Base-by-base conservation (phyloP, 106 monocot species). In the Dendrobium chrysotoxum region DNA sequence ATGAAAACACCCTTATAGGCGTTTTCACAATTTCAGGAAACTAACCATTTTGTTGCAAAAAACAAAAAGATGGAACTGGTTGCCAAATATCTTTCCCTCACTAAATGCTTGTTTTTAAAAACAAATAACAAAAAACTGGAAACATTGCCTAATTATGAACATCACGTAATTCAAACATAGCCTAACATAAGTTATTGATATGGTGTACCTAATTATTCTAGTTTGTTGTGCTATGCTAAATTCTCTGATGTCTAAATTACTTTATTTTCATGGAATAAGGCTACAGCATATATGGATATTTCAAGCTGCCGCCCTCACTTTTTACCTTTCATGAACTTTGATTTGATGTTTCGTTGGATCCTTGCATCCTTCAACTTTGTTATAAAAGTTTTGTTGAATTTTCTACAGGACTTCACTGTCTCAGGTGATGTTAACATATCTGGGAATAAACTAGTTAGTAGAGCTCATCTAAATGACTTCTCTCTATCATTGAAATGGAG, bases 401-500 rank as follows among this genome's bases (percentile, higher is more conserved):
- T 76, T 53, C 16, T 85, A 80, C 86, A 98, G 98, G 84, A 78
- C 35, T 85, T 95, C 58, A 78, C 80, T 55, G 92, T 88, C 16
- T 95, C 95, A 50, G 95, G 92, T 47, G 76, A 81, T 61, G 80
- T 83, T 71, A 79, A 89, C 25, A 87, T 95, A 80, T 84, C 81
- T 42, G 91, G 89, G 65, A 89, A 92, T 70, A 76, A 47, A 47
- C 46, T 98, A 80, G 83, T 80, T 54, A 89, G 92, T 79, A 76
- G 78, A 81, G 87, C 86, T 75, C 75, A 75, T 35, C 80, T 95
- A 68, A 85, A 92, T 35, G 85, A 89, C 41, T 95, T 98, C 83
- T 75, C 88, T 77, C 81, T 98, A 46, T 79, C 66, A 45, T 80
- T 95, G 79, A 98, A 95, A 84, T 98, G 98, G 98, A 98, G 98